A percentile compares a stretch with the other conserved stretches of the same genome.
Evolutionary conservation across 345 rosid species (phyloP).

Genomic region (Linum lewisii): DNA sequence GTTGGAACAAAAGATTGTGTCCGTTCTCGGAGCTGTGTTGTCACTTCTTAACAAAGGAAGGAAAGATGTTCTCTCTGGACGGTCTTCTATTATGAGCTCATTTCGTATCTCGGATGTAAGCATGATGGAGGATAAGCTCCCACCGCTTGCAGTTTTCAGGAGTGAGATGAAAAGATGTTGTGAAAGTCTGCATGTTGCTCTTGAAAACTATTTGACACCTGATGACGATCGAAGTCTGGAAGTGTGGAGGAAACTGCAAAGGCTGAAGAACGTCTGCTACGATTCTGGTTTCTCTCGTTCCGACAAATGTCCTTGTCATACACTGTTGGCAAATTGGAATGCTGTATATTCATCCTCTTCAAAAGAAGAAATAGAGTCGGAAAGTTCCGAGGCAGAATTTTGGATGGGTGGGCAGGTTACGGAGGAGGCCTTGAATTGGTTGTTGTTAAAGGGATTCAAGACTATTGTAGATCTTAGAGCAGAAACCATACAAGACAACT

Average conservation of each 20-base stretch:
- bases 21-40: slow-evolving; percentile 84
- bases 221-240: slow-evolving; percentile 54
- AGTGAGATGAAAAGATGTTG: slow-evolving; percentile 95
- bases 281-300: slow-evolving; percentile 73
- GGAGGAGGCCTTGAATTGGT: slow-evolving; percentile 79
- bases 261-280: slow-evolving; percentile 86
- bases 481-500: slow-evolving; percentile 67
- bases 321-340: slow-evolving; percentile 73
- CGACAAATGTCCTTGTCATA: slow-evolving; percentile 62
- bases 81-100: slow-evolving; percentile 44
- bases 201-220: slow-evolving; percentile 64
- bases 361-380: slow-evolving; percentile 40
- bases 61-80: slow-evolving; percentile 87
- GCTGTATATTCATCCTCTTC: slow-evolving; percentile 51
- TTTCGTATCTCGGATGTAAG: slow-evolving; percentile 40
- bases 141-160: slow-evolving; percentile 88
- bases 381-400: slow-evolving; percentile 62
- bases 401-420: slow-evolving; percentile 93
- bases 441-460: slow-evolving; percentile 61
- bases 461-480: slow-evolving; percentile 83
- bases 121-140: slow-evolving; percentile 58
- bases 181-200: slow-evolving; percentile 90
- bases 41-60: slow-evolving; percentile 83
- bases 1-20: slow-evolving; percentile 82
- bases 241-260: slow-evolving; percentile 89